A percentile compares a stretch with the other conserved stretches of the same genome.
Conservation (phyloP, 2,329 filamentous ascomycete species). For the Cercospora sp. region DNA sequence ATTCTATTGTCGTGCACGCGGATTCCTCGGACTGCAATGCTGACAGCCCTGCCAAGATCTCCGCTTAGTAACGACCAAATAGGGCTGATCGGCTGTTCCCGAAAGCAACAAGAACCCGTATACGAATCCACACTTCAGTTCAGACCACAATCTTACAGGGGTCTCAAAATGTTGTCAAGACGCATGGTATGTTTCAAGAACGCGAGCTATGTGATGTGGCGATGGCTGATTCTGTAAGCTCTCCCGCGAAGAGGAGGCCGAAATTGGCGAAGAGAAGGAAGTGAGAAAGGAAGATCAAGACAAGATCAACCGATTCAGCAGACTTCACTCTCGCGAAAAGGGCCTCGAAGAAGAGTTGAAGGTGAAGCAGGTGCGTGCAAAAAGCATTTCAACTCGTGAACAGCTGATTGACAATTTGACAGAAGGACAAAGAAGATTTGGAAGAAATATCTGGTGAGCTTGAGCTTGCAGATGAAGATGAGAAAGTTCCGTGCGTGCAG, state of each 20-base stretch:
- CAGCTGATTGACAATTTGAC: conserved; percentile 13
- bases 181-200: conserved; percentile 18
- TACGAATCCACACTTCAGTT: background rate
- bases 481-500: conserved; percentile 77
- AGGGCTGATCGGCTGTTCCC: background rate
- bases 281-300: conserved; percentile 97
- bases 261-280: conserved; percentile 78
- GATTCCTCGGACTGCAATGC: background rate
- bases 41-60: background rate
- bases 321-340: conserved; percentile 83
- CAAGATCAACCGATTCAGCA: conserved; percentile 97
- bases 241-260: conserved; percentile 84
- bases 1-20: background rate
- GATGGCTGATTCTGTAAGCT: conserved; percentile 58
- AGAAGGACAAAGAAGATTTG: conserved; percentile 99
- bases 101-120: background rate
- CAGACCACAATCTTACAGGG: background rate
- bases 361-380: conserved; percentile 66
- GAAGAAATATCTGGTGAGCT: conserved; percentile 90
- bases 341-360: conserved; percentile 77
- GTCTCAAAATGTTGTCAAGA: conserved; percentile 20
- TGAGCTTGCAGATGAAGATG: conserved; percentile 93
- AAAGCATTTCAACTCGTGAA: background rate
- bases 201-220: background rate
- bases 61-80: background rate